Evolutionary conservation across 1,284 basidiomycete species (phyloP).

Genomic region (Rhodotorula sp.): DNA sequence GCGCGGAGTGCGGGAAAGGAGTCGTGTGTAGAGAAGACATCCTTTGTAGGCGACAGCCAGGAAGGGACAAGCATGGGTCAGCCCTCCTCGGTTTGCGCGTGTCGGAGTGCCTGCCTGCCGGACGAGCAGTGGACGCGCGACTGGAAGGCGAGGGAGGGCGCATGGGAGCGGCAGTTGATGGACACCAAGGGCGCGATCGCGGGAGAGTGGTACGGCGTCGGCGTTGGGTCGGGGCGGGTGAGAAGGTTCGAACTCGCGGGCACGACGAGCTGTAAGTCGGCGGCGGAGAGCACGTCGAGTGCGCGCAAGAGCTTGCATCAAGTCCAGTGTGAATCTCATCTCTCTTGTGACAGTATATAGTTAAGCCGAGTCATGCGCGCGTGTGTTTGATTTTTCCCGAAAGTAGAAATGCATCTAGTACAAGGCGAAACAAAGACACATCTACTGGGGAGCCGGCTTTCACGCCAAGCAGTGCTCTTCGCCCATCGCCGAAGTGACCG

Average conservation of each 20-base stretch:
- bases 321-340: neutral
- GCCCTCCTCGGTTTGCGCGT: constrained; percentile 10
- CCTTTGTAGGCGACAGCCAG: too few species aligned
- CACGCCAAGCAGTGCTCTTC: constrained; percentile 19
- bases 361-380: neutral
- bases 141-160: constrained; percentile 19
- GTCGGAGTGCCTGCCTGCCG: constrained; percentile 1
- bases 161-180: constrained; percentile 27
- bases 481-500: constrained; percentile 5
- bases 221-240: too few species aligned
- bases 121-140: constrained; percentile 9
- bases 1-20: too few species aligned
- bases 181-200: constrained; percentile 6
- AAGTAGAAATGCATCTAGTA: too few species aligned
- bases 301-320: neutral
- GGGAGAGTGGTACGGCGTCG: neutral
- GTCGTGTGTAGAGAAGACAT: too few species aligned
- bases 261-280: constrained; percentile 26
- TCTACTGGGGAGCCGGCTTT: constrained; percentile 17
- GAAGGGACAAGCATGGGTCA: too few species aligned
- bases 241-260: neutral
- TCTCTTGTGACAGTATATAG: neutral
- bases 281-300: neutral
- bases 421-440: neutral
- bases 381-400: neutral